A percentile compares a stretch with the other conserved stretches of the same genome.
Evolutionary conservation across 768 basidiomycete genomes (phyloP).

Genomic region (Lepiota subincarnata): DNA sequence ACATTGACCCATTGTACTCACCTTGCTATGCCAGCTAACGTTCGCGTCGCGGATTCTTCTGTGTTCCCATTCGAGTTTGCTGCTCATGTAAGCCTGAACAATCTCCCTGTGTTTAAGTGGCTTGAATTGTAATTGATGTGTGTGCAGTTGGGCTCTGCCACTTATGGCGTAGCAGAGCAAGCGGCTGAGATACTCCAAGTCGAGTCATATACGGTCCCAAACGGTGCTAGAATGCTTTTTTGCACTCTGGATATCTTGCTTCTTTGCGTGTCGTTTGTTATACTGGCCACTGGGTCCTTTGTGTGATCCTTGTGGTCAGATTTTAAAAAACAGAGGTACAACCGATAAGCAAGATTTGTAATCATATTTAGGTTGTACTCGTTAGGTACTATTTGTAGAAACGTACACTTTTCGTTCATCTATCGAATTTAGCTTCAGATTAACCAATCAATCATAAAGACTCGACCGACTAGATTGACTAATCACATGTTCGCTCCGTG

Average conservation of each 20-base stretch:
- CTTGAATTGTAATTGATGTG: background rate
- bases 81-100: constrained; percentile 22
- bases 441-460: too few species aligned
- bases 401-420: too few species aligned
- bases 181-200: constrained; percentile 20
- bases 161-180: constrained; percentile 27
- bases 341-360: too few species aligned
- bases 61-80: constrained; percentile 47
- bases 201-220: constrained; percentile 16
- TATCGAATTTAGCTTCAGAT: too few species aligned
- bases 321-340: too few species aligned
- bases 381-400: too few species aligned
- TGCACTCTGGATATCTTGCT: background rate
- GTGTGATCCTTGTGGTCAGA: too few species aligned
- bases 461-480: too few species aligned
- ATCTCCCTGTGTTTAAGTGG: background rate
- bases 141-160: constrained; percentile 23
- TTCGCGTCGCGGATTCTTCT: constrained; percentile 54
- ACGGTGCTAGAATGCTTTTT: background rate
- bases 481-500: too few species aligned
- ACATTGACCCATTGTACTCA: background rate
- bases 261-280: background rate
- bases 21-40: constrained; percentile 32
- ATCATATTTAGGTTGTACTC: too few species aligned
- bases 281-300: background rate